Evolutionary conservation across 1,284 basidiomycete genomes (phyloP).

Genomic region (Amylostereum areolatum): DNA sequence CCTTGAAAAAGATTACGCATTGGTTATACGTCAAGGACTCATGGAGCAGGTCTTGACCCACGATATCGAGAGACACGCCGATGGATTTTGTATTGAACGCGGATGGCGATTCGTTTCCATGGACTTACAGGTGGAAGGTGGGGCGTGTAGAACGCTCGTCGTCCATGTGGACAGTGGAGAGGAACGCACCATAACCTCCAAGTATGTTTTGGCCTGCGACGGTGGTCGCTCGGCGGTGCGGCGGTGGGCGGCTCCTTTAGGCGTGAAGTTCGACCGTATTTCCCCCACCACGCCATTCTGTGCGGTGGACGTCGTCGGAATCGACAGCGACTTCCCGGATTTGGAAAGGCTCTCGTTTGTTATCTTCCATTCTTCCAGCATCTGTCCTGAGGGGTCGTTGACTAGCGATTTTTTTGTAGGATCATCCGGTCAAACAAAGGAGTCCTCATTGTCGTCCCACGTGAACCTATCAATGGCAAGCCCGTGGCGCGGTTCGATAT

Average conservation of each 20-base stretch:
- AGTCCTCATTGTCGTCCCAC: slow-evolving; percentile 18
- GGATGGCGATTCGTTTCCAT: slow-evolving; percentile 7
- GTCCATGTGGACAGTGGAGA: slow-evolving; percentile 1
- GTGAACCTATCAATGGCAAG: slow-evolving; percentile 14
- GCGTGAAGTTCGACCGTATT: slow-evolving; percentile 3
- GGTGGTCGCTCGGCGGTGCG: slow-evolving; percentile 8
- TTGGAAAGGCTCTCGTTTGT: slow-evolving; percentile 7
- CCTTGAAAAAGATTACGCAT: slow-evolving; percentile 7
- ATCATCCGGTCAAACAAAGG: slow-evolving; percentile 17
- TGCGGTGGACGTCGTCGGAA: slow-evolving; percentile 8
- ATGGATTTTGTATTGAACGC: slow-evolving; percentile 6
- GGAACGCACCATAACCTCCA: slow-evolving; percentile 2
- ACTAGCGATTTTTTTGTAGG: slow-evolving; percentile 11
- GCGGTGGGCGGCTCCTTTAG: slow-evolving; percentile 5
- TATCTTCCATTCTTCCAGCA: background rate
- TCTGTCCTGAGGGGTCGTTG: slow-evolving; percentile 11
- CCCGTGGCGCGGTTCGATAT: slow-evolving; percentile 17
- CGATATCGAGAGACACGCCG: slow-evolving; percentile 5
- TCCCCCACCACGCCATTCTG: slow-evolving; percentile 8
- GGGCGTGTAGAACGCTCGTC: slow-evolving; percentile 1
- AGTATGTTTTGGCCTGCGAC: slow-evolving; percentile 10
- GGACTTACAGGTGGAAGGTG: slow-evolving; percentile 6
- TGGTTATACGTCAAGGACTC: slow-evolving; percentile 7
- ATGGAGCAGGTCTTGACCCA: slow-evolving; percentile 10
- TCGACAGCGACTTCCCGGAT: slow-evolving; percentile 10